These are phyloP conservation scores for Hymenoscyphus linearis DNA, from an alignment of 2,329 filamentous ascomycete genomes.

Conservation along the genomic window DNA sequence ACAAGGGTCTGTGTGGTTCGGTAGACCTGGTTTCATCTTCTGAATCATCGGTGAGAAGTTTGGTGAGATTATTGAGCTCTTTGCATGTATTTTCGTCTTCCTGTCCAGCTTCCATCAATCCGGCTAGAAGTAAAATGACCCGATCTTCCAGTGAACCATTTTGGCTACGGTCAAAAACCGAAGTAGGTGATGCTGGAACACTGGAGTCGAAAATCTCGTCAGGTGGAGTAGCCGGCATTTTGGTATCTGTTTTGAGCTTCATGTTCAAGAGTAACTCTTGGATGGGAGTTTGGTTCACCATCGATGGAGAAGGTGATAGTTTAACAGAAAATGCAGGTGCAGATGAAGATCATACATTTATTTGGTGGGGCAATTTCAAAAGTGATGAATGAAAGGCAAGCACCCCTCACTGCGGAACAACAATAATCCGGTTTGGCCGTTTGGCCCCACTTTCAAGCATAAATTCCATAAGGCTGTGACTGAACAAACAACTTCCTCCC, in stretches of 20 bases:
- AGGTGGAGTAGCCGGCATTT: constrained; percentile 6
- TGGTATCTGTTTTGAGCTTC: background rate
- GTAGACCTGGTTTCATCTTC: constrained; percentile 18
- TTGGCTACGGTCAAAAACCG: constrained; percentile 11
- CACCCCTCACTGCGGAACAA: background rate
- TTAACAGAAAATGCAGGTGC: background rate
- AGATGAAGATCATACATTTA: background rate
- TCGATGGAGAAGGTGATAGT: background rate
- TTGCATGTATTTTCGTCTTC: constrained; percentile 68
- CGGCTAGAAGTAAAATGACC: constrained; percentile 59
- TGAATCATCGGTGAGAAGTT: constrained; percentile 49
- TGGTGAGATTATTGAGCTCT: constrained; percentile 54
- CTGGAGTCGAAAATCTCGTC: constrained; percentile 21
- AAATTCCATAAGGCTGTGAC: background rate
- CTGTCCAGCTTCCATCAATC: constrained; percentile 84
- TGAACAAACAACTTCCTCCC: background rate
- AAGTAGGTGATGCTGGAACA: constrained; percentile 7
- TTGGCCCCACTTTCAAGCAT: background rate
- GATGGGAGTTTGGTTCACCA: background rate
- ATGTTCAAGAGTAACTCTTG: background rate
- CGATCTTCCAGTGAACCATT: constrained; percentile 29
- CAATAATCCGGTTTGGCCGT: background rate
- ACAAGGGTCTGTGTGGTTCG: constrained; percentile 34
- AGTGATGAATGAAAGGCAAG: too few species aligned
- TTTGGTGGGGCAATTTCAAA: background rate